These are phyloP conservation scores for Croton setiger DNA, from an alignment of 441 rosid genomes.

Conservation along the genomic window DNA sequence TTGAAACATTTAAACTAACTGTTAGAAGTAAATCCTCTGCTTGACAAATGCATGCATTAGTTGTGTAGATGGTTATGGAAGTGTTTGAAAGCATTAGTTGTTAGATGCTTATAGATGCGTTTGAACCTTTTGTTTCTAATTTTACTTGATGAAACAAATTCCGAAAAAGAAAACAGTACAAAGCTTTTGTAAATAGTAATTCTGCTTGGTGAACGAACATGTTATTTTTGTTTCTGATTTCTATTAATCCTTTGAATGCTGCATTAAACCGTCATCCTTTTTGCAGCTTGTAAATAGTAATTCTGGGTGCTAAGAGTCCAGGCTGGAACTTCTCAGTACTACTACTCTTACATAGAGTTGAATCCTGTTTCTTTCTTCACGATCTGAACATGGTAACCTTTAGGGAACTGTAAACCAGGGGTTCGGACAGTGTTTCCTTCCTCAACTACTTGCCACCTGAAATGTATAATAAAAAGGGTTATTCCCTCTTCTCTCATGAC, in stretches of 20 bases:
- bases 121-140: not conserved
- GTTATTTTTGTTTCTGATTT: not conserved
- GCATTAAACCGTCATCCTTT: slow-evolving; percentile 8
- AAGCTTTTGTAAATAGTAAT: too few relatives aligned
- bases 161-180: slow-evolving; percentile 22
- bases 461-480: slow-evolving; percentile 21
- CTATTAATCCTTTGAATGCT: slow-evolving; percentile 11
- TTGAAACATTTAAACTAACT: slow-evolving; percentile 16
- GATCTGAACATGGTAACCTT: slow-evolving; percentile 69
- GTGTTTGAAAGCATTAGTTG: not conserved
- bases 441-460: slow-evolving; percentile 69
- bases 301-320: slow-evolving; percentile 17
- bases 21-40: slow-evolving; percentile 16
- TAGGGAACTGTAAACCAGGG: slow-evolving; percentile 89
- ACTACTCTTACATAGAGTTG: slow-evolving; percentile 14
- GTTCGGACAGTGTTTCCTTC: slow-evolving; percentile 81
- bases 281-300: slow-evolving; percentile 25
- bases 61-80: slow-evolving; percentile 5
- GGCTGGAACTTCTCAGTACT: slow-evolving; percentile 7
- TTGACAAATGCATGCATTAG: not conserved
- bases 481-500: slow-evolving; percentile 14
- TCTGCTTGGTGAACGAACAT: slow-evolving; percentile 8
- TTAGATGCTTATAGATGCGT: slow-evolving; percentile 7
- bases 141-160: slow-evolving; percentile 20
- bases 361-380: slow-evolving; percentile 31